phyloP scores from a whole-genome alignment of 2,329 filamentous ascomycete species.

The Corynespora cassiicola region DNA sequence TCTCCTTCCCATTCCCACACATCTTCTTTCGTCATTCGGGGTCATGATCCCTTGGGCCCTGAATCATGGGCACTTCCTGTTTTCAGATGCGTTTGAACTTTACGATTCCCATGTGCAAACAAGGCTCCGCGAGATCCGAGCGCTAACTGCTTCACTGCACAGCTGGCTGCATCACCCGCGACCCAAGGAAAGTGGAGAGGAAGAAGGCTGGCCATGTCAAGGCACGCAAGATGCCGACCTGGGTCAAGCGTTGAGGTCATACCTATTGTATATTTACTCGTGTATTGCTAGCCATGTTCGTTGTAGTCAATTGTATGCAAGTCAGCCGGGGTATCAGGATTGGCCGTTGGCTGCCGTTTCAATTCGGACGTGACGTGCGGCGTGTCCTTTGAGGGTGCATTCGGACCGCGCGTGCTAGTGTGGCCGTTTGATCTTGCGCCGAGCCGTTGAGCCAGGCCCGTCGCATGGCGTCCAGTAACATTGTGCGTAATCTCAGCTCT shows the following conservation, averaged over 20 bases:
- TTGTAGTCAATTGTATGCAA: slow-evolving; percentile 3
- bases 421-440: slow-evolving; percentile 8
- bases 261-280: slow-evolving; percentile 31
- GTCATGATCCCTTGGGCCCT: slow-evolving; percentile 1
- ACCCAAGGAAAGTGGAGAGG: slow-evolving; percentile 90
- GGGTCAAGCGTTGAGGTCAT: slow-evolving; percentile 78
- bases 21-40: slow-evolving; percentile 5
- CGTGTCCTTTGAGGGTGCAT: neutral
- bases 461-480: too few species aligned
- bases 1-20: slow-evolving; percentile 8
- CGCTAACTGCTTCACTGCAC: slow-evolving; percentile 52
- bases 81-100: slow-evolving; percentile 11
- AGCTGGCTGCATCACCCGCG: slow-evolving; percentile 93
- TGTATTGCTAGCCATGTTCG: slow-evolving; percentile 17
- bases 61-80: slow-evolving; percentile 5
- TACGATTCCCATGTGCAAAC: slow-evolving; percentile 7
- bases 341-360: neutral
- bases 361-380: slow-evolving; percentile 2
- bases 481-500: too few species aligned
- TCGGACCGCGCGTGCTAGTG: neutral
- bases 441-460: slow-evolving; percentile 6
- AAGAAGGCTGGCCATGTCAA: slow-evolving; percentile 98
- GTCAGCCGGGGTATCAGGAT: neutral
- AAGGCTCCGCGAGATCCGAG: slow-evolving; percentile 3
- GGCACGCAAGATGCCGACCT: slow-evolving; percentile 96